phyloP scores from a whole-genome alignment of 2,329 filamentous ascomycete genomes.

The Cylindrodendrum hubeiense region DNA sequence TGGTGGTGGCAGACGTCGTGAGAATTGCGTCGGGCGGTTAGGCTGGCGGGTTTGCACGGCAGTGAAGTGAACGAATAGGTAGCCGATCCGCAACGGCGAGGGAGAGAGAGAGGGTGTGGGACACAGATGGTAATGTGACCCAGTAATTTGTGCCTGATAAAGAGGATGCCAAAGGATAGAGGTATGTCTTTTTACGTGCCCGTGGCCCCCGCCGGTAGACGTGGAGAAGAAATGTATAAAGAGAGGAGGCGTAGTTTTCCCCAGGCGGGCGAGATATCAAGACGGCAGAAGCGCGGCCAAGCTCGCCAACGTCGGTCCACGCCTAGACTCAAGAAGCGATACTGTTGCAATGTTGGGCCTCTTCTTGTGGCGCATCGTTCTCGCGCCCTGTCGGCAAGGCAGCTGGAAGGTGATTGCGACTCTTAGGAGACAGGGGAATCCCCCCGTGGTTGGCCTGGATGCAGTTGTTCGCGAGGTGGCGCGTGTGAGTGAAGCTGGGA shows the following conservation, averaged over 20 bases:
- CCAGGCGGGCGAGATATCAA: constrained; percentile 7
- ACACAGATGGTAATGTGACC: not conserved
- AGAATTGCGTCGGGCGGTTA: not conserved
- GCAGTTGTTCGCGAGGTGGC: not conserved
- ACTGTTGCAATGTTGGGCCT: not conserved
- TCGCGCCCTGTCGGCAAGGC: not conserved
- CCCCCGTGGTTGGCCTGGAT: not conserved
- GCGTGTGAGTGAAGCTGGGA: not conserved
- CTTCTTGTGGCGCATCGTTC: constrained; percentile 1
- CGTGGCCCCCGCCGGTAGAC: not conserved
- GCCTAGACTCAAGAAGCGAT: not conserved
- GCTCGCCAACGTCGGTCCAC: constrained; percentile 17
- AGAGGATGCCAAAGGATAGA: not conserved
- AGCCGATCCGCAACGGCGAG: not conserved
- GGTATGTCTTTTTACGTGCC: not conserved
- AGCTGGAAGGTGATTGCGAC: not conserved
- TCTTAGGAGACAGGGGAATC: not conserved
- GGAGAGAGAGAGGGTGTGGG: not conserved
- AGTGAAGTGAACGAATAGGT: not conserved
- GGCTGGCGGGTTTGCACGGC: not conserved
- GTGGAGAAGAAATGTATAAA: not conserved
- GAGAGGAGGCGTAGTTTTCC: not conserved
- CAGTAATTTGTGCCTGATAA: not conserved
- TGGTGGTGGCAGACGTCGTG: constrained; percentile 1
- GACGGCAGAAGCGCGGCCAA: constrained; percentile 30